These are phyloP conservation scores for Uromyces viciae-fabae DNA, from an alignment of 1,284 basidiomycete species.

Conservation along the genomic window DNA sequence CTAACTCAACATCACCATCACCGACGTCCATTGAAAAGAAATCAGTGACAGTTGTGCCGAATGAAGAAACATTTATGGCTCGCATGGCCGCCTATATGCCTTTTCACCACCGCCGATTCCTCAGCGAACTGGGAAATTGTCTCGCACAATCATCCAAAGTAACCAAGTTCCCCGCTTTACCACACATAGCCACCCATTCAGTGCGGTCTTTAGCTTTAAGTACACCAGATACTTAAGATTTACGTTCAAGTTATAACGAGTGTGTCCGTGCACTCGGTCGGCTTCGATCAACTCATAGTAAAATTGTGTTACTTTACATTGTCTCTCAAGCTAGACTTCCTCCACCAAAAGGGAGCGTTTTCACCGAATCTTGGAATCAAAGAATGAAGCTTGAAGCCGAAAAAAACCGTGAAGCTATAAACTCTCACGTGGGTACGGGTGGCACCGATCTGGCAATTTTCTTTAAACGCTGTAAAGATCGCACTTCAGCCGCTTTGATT, in stretches of 20 bases:
- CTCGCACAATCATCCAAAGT: slow-evolving; percentile 40
- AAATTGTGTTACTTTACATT: slow-evolving; percentile 16
- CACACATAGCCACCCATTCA: slow-evolving; percentile 11
- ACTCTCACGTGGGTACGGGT: slow-evolving; percentile 70
- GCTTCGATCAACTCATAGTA: slow-evolving; percentile 3
- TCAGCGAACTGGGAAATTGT: slow-evolving; percentile 65
- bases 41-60: slow-evolving; percentile 47
- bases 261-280: slow-evolving; percentile 1
- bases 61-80: slow-evolving; percentile 63
- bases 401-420: not conserved
- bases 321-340: not conserved
- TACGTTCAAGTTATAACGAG: slow-evolving; percentile 20
- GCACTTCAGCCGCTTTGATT: slow-evolving; percentile 59
- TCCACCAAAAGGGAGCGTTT: not conserved
- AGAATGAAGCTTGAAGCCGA: not conserved
- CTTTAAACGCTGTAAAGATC: slow-evolving; percentile 71
- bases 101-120: slow-evolving; percentile 80
- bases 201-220: slow-evolving; percentile 9
- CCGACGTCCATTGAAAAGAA: not conserved
- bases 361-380: not conserved
- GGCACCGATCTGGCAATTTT: slow-evolving; percentile 78
- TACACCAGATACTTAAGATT: not conserved
- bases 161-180: slow-evolving; percentile 14
- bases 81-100: slow-evolving; percentile 90
- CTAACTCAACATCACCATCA: not conserved